Base-by-base conservation (phyloP, 331 rosid genomes). In the Malus hybrid region DNA sequence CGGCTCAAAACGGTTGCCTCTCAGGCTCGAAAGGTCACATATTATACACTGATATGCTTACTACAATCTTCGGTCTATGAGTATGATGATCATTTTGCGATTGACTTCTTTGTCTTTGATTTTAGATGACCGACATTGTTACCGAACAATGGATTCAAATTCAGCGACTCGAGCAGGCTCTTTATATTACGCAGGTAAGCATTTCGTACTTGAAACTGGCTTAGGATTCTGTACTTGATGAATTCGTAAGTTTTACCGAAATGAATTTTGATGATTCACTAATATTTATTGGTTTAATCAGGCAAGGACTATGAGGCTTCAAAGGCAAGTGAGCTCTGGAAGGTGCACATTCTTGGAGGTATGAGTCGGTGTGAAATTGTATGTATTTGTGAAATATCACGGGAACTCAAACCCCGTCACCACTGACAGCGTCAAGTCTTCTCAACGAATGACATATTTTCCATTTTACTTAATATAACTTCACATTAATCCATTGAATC, bases 141-240 rank as follows among this genome's bases (percentile, higher is more conserved):
- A 86, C 88, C n/a, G 95, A 94, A 75, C 96, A 86, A 72, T 92
- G 97, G 99, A 87, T 90, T 80, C 93, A 92, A 60, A 81, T 94
- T 77, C 97, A 90, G 86, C 92, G 85, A 76, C 99, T 94, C 59
- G 96, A 94, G 89, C 99, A 94, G 90, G 99, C 96, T 82, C 93
- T 92, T 92, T 89, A 90, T 69, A 73, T 85, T 68, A 48, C 93
- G 55, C 72, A 89, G 70, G 99, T 88, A 94, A 73, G 70, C 19
- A 36, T 20, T n/a, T 64, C 60, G 46, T 59, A 7, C 65, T 56
- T 55, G 29, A 71, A 80, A 69, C 59, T 64, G 8, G 33, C n/a
- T 68, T 67, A 0, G 18, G 16, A 36, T 57, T 71, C 52, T 31
- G 15, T 34, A 52, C 67, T 50, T 34, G 32, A 72, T 68, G 61